phyloP scores from a whole-genome alignment of 805 yeast species.

The Saturnispora silvae region DNA sequence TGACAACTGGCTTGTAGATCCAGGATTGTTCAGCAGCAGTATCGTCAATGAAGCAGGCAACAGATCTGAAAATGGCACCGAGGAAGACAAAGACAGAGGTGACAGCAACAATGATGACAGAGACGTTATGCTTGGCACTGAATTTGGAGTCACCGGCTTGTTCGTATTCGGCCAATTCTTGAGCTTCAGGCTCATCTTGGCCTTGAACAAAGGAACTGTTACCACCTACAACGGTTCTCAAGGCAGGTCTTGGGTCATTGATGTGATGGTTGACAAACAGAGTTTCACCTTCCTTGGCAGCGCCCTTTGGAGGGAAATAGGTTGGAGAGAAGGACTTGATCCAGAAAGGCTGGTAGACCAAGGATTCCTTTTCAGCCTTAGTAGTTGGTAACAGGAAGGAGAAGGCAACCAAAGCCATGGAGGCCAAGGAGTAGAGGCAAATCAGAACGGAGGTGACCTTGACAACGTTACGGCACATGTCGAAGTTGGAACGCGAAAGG shows the following conservation, averaged over 20 bases:
- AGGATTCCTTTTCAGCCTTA: conserved; percentile 34
- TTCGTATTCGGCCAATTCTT: conserved; percentile 18
- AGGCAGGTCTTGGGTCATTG: conserved; percentile 14
- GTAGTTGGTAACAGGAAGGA: conserved; percentile 52
- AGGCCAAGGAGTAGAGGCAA: conserved; percentile 41
- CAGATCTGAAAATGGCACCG: conserved; percentile 41
- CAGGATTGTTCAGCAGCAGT: conserved; percentile 28
- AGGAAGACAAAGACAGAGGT: conserved; percentile 41
- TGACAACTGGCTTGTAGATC: conserved; percentile 44
- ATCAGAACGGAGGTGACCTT: conserved; percentile 40
- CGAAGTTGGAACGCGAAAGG: conserved; percentile 33
- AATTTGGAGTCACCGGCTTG: conserved; percentile 17
- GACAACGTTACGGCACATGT: conserved; percentile 44
- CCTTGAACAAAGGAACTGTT: conserved; percentile 11
- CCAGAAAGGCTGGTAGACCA: conserved; percentile 70
- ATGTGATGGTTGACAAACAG: conserved; percentile 16
- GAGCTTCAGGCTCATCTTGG: conserved; percentile 9
- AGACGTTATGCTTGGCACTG: conserved; percentile 36
- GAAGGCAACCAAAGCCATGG: conserved; percentile 36
- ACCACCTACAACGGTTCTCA: conserved; percentile 24
- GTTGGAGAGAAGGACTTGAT: conserved; percentile 49
- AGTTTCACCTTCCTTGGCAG: conserved; percentile 28
- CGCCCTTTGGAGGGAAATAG: conserved; percentile 48
- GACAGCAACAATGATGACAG: conserved; percentile 34
- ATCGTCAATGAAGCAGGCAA: conserved; percentile 32